Evolutionary conservation across 2,329 filamentous ascomycete species (phyloP).

Genomic region (Penicillium glabrum): DNA sequence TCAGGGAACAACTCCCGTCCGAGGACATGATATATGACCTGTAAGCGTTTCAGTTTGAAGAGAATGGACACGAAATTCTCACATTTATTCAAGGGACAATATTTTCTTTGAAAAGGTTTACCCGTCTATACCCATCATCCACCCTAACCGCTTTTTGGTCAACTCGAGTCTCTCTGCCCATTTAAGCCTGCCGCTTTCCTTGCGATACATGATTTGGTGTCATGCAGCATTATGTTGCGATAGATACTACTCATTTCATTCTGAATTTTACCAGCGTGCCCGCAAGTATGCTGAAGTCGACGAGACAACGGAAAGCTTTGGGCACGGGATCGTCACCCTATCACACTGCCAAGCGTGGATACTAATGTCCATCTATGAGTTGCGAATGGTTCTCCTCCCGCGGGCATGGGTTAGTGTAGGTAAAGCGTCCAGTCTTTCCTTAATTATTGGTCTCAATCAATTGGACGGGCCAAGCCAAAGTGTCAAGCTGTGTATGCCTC

Average conservation of each 20-base stretch:
- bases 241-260: neutral
- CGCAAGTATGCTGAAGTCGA: slow-evolving; percentile 85
- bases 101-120: neutral
- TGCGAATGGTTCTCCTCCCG: slow-evolving; percentile 97
- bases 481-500: slow-evolving; percentile 89
- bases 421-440: neutral
- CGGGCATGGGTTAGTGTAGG: slow-evolving; percentile 62
- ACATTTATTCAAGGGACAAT: neutral
- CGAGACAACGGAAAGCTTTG: slow-evolving; percentile 66
- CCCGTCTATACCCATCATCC: neutral
- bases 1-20: neutral
- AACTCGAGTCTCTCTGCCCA: neutral
- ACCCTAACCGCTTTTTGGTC: neutral
- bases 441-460: neutral
- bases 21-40: neutral
- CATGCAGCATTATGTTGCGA: neutral
- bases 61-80: neutral
- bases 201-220: neutral
- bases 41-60: neutral
- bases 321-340: slow-evolving; percentile 82
- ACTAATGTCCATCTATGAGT: slow-evolving; percentile 80
- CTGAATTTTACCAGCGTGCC: slow-evolving; percentile 74
- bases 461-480: slow-evolving; percentile 62
- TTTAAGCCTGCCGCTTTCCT: neutral
- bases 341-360: slow-evolving; percentile 83